Base-by-base conservation (phyloP, 1,139 yeast species). In the Taiozyma onychis region DNA sequence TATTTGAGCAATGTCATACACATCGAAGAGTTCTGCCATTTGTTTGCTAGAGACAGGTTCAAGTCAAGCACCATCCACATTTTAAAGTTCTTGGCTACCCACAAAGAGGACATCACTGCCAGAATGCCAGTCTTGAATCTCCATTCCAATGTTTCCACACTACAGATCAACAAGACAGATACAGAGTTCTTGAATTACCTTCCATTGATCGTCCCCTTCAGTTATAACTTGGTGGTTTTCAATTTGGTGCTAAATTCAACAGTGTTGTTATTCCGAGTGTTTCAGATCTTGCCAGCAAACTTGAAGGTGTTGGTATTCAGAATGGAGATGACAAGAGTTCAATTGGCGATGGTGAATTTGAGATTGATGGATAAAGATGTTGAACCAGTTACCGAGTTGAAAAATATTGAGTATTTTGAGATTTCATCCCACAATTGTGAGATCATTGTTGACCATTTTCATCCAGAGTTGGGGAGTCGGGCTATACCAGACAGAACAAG, bases 391-490 rank as follows among this genome's bases (percentile, higher is more conserved):
- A 37, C 41, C 27, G 13, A 39, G 4, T 43, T 47, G 13, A 32
- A 44, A 4, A 11, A 42, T 3, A 42, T 52, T 28, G 30, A 49
- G 16, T 48, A 50, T 21, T 47, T 54, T 39, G 54, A 47, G 35
- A 13, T 50, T 8, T 43, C 47, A 13, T 49, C 54, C 2, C 48
- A 44, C 10, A 41, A 41, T 14, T 37, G 24, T 22, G 49, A 48
- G 7, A 28, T 54, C 4, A 34, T 26, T 9, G 30, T 43, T 7
- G 39, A 42, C 9, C 50, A 46, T 41, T 16, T 50, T 1, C 56
- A 54, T 44, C 57, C 57, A 18, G 55, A 51, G 34, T 32, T 4
- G 48, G 51, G 8, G 39, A 26, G 10, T 50, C 41, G 22, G 41
- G 28, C 8, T 44, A 7, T 21, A 2, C 24, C 24, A 10, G 24